phyloP scores from a whole-genome alignment of 163 green algal genomes.

The Prototheca cutis region DNA sequence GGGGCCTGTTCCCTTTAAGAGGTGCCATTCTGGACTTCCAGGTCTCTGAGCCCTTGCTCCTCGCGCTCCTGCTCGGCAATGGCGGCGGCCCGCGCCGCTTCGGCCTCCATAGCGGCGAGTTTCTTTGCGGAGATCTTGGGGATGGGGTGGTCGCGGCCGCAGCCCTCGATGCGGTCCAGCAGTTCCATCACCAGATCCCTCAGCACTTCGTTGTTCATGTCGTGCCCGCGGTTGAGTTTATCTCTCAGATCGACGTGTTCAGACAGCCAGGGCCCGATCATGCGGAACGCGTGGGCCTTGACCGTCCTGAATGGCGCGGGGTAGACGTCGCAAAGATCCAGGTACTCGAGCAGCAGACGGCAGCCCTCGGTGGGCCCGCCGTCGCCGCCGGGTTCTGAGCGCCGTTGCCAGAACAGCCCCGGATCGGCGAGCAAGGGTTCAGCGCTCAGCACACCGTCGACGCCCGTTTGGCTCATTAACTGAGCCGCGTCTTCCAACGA shows the following conservation, averaged over 20 bases:
- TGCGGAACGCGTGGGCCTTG: constrained; percentile 74
- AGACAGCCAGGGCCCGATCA: constrained; percentile 68
- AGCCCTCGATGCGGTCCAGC: constrained; percentile 27
- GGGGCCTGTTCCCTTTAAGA: too few relatives aligned
- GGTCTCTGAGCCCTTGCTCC: constrained; percentile 34
- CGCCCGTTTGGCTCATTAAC: constrained; percentile 75
- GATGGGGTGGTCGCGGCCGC: constrained; percentile 40
- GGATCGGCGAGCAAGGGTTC: constrained; percentile 89
- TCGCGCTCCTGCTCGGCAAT: constrained; percentile 66
- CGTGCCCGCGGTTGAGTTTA: constrained; percentile 41
- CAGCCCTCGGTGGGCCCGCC: neutral
- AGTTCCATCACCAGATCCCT: constrained; percentile 41
- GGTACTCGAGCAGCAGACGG: constrained; percentile 47
- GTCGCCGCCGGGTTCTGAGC: neutral
- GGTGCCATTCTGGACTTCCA: constrained; percentile 9
- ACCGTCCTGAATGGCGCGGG: constrained; percentile 79
- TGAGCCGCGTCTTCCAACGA: constrained; percentile 49
- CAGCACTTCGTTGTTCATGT: constrained; percentile 18
- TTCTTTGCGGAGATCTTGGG: constrained; percentile 36
- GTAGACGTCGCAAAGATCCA: constrained; percentile 32
- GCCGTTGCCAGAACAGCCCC: constrained; percentile 59
- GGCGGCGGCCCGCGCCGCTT: constrained; percentile 36
- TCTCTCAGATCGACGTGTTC: constrained; percentile 84
- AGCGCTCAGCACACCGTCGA: constrained; percentile 72
- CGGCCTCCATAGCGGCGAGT: constrained; percentile 38